Base-by-base conservation (phyloP, 2,329 filamentous ascomycete species). In the Graphilbum sp. region DNA sequence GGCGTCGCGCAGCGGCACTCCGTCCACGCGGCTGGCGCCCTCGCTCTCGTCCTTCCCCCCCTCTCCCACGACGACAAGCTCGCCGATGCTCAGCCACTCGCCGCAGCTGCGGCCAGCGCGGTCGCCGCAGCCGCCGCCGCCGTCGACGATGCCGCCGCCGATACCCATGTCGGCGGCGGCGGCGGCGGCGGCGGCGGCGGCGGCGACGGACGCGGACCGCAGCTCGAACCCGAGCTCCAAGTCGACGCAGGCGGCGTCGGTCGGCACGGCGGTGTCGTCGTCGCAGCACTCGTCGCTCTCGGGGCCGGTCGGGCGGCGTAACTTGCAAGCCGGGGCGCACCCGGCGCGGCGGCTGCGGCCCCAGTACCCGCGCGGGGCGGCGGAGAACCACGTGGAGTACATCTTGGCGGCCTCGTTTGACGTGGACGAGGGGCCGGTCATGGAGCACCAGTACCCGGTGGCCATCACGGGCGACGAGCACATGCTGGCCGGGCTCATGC, bases 351-450 rank as follows among this genome's bases (percentile, higher is more conserved):
- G 68, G 52, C 58, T 79, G 52, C 77, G 74, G 40, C 81, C 81
- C 17, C 81, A 86, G 50, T 87, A 86, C 51, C 81, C 81, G 15
- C 67, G 75, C n/a, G 68, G 78, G 40, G 71, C 75, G 11, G 63
- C 66, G 6, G 80, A 96, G 55, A 92, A 90, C 51, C 90, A 98
- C 78, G 90, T 98, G 60, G 90, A 98, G 56, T 98, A 96, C 54
- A 96, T 98, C 38, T 67, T 98, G 38, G 90, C 98, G 39, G 90
- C 90, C 4, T 93, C 86, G 3, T 98, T 98, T 59, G 86, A 96
- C 58, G 93, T 96, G 50, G 88, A 96, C 56, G 77, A 84, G 38
- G 90, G 90, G 3, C 88, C 88, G 34, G 77, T 95, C 49, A 96
- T 98, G 90, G 90, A 98, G 55, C 87, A 98, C 55, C 90, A 98